Base-by-base conservation (phyloP, 1,139 yeast species). In the Saccharomyces hybrid region DNA sequence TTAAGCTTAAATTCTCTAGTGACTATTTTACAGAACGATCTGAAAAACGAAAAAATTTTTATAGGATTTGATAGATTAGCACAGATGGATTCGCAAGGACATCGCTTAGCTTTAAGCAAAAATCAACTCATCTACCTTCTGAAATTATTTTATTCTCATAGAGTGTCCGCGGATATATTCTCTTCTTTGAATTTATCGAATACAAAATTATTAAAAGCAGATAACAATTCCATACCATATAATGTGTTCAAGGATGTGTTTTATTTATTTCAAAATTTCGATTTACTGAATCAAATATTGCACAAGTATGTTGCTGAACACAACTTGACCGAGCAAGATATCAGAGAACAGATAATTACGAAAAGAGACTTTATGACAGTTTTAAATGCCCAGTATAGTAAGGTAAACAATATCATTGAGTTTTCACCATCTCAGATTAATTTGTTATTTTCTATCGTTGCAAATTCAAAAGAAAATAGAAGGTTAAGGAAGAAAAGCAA, bases 401-500 rank as follows among this genome's bases (percentile, higher is more conserved):
- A 72, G 51, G 68, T 77, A 7, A 73, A 72, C 54, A 73, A 73
- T 55, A 66, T 73, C 47, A 60, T 62, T n/a, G 68, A 68, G 31
- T 73, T 73, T 50, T 71, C 76, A 0, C 75, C 75, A 2, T 68
- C 75, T 1, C 76, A 73, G 57, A 71, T 73, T 5, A 66, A 71
- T 48, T 57, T 73, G 19, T 56, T 73, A 50, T 73, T 73, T 54
- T 70, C 68, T 48, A 71, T 69, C 55, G 75, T 63, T 5, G 63
- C 62, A 27, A 70, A 64, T 65, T 75, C 68, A 47, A 74, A 66
- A 59, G 56, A 56, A 52, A 57, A 60, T 27, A 60, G 59, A 49
- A 56, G 56, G 44, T 52, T 52, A 16, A 61, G 60, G 46, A 27
- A 51, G 19, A 47, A 19, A 51, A 14, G 14, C 26, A 32, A 26